Conservation (phyloP, 768 basidiomycete genomes). For the Collybia sp. region DNA sequence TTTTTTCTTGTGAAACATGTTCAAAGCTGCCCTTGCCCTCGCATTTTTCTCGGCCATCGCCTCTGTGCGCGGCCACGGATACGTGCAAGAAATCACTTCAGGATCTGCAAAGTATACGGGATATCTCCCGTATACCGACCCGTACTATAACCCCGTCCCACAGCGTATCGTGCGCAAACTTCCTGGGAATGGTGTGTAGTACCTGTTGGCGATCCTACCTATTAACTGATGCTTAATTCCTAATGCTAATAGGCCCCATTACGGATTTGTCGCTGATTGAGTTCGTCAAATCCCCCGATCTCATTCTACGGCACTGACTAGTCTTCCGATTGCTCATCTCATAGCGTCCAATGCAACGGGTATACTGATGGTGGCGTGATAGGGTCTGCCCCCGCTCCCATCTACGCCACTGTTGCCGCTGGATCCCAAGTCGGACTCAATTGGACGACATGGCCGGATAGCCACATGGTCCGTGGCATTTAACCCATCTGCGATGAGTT, state of each 20-base stretch:
- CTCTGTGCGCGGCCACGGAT: slow-evolving; percentile 26
- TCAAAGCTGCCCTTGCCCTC: slow-evolving; percentile 2
- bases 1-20: too few relatives aligned
- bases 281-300: slow-evolving; percentile 6
- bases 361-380: slow-evolving; percentile 19
- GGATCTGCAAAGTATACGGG: slow-evolving; percentile 28
- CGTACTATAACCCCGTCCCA: slow-evolving; percentile 26
- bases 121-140: slow-evolving; percentile 31
- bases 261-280: slow-evolving; percentile 31
- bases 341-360: slow-evolving; percentile 25
- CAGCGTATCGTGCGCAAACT: slow-evolving; percentile 32
- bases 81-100: slow-evolving; percentile 31
- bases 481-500: neutral
- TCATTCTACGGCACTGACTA: neutral
- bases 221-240: neutral
- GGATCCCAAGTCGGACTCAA: slow-evolving; percentile 30
- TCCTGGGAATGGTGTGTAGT: slow-evolving; percentile 24
- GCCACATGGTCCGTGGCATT: slow-evolving; percentile 18
- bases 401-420: slow-evolving; percentile 26
- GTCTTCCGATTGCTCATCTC: neutral
- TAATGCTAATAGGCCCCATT: slow-evolving; percentile 20
- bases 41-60: slow-evolving; percentile 8
- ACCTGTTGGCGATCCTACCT: neutral
- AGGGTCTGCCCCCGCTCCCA: slow-evolving; percentile 21
- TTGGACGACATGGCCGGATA: slow-evolving; percentile 34